These are phyloP conservation scores for Naegleria fowleri DNA, from an alignment of 208 protist genomes.

Conservation along the genomic window DNA sequence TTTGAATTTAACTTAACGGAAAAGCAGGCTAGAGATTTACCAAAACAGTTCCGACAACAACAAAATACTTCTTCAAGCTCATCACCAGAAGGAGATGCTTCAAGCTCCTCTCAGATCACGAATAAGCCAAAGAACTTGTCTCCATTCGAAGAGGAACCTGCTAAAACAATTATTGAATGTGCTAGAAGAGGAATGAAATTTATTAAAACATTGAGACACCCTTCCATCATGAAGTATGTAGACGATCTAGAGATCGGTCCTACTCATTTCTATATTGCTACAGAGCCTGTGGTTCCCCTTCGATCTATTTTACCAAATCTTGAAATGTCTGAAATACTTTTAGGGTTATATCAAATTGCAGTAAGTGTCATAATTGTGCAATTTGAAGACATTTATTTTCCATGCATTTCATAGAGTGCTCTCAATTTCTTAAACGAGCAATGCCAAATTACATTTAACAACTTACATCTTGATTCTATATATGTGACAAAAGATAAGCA, in stretches of 20 bases:
- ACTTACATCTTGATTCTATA: conserved; percentile 1
- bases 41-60: background rate
- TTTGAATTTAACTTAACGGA: conserved; percentile 1
- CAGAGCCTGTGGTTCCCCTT: conserved; percentile 7
- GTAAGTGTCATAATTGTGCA: background rate
- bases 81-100: background rate
- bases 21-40: background rate
- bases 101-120: background rate
- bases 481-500: conserved; percentile 23
- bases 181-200: background rate
- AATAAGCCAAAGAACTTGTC: background rate
- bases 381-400: background rate
- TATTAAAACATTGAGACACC: conserved; percentile 15
- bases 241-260: background rate
- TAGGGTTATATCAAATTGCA: background rate
- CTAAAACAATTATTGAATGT: background rate
- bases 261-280: conserved; percentile 3
- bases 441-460: conserved; percentile 14
- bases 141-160: background rate
- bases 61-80: background rate
- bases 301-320: background rate
- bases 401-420: background rate
- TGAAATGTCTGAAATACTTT: conserved; percentile 20
- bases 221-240: conserved; percentile 17
- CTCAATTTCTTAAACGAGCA: background rate